Base-by-base conservation (phyloP, 805 yeast species). In the Candida germanica region DNA sequence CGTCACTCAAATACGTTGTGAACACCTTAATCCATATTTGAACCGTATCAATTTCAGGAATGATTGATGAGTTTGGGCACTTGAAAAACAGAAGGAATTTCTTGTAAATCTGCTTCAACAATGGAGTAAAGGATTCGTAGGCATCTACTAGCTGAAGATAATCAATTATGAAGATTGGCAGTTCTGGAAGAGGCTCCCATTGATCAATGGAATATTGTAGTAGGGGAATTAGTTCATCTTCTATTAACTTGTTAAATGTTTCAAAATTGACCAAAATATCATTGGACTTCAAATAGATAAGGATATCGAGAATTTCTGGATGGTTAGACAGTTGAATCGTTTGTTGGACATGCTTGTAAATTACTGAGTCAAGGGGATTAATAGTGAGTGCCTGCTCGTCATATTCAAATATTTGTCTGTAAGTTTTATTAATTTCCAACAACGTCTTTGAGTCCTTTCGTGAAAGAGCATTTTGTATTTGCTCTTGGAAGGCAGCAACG, bases 341-440 rank as follows among this genome's bases (percentile, higher is more conserved):
- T 22, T 6, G 19, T 13, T 20, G 20, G 9, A 35, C 28, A 23
- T 35, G 36, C 12, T 19, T 25, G 29, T 42, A 51, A 1, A 56
- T 16, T 26, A 51, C 22, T 1, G 54, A 47, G 40, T 56, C 61
- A 48, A 53, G 53, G 14, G 38, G 39, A 8, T 34, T 42, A n/a
- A n/a, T n/a, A n/a, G n/a, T n/a, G 26, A 43, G 25, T 15, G 13
- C 25, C 9, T 35, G 31, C 11, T 8, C 15, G 18, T 40, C 40
- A 22, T 5, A 19, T 1, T 27, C 43, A 12, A 29, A 18, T 1
- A 43, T 19, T 17, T 27, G 20, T 14, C 14, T 13, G 22, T 43
- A 43, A 5, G 6, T n/a, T 10, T 13, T 6, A 11, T 18, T 22
- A 13, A 36, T 26, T 17, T 16, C 7, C 8, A 10, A 14, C 19